Base-by-base conservation (phyloP, 2,329 filamentous ascomycete species). In the Botrytis elliptica region DNA sequence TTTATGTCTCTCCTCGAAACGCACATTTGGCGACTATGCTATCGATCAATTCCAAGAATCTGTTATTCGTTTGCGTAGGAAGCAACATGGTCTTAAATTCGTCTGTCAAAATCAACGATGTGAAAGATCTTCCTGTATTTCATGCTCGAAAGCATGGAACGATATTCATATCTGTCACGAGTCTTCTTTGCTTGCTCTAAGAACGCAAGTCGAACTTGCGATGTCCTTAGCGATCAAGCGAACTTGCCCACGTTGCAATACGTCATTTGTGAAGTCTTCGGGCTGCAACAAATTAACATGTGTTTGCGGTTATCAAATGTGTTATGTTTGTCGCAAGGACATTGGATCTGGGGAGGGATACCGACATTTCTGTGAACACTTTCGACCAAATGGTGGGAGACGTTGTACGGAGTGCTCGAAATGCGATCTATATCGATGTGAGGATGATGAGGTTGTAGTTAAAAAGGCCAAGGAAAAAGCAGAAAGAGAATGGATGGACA, bases 241-340 rank as follows among this genome's bases (percentile, higher is more conserved):
- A 69, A 95, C 96, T 16, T 99, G 96, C 81, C 96, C 96, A 14
- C 89, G 92, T 66, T 99, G 96, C 85, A 92, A 93, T 78, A 93
- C 95, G 16, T 93, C 91, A 25, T 98, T 98, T 81, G 93, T 99
- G 83, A 98, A 98, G 82, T 92, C 90, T 10, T 91, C 91, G 40
- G 96, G 96, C 79, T 99, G 96, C 87, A 99, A 99, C 85, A 98
- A 98, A 84, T 87, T 99, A 59, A 95, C 94, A 9, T 98, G 96
- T 81, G 91, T 94, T 25, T 99, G 96, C 83, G 96, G 96, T 14
- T 98, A 98, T 84, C 92, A 93, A 78, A 98, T 98, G 95, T 99
- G 96, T 82, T 99, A 99, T 80, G 90, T 98, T 65, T 99, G 96
- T 82, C 93, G 96, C 59, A 91, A 91, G 77, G 91, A 93, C 79